phyloP scores from a whole-genome alignment of 441 rosid genomes.

The Adansonia grandidieri region DNA sequence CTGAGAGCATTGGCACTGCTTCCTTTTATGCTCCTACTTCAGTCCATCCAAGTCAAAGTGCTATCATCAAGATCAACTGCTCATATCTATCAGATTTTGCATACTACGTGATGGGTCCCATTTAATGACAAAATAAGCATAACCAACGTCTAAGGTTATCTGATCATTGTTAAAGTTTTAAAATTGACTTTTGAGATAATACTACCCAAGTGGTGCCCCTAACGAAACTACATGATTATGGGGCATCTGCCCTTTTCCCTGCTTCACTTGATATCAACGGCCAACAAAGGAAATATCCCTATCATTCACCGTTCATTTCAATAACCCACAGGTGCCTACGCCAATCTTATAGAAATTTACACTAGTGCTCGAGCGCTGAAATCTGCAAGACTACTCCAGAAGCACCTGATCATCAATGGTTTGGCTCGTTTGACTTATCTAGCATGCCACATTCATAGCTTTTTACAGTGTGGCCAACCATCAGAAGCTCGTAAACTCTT shows the following conservation, averaged over 20 bases:
- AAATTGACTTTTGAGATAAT: background rate
- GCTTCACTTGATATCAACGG: slow-evolving; percentile 9
- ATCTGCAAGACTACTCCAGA: slow-evolving; percentile 47
- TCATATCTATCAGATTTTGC: background rate
- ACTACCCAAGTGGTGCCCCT: background rate
- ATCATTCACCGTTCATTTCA: slow-evolving; percentile 32
- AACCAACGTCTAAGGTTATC: background rate
- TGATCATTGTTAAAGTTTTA: background rate
- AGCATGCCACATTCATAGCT: slow-evolving; percentile 45
- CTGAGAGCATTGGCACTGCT: background rate
- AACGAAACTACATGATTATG: background rate
- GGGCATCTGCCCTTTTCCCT: background rate
- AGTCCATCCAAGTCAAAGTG: slow-evolving; percentile 16
- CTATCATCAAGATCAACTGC: background rate
- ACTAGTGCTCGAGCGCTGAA: slow-evolving; percentile 33
- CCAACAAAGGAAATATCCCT: background rate
- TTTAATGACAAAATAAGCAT: background rate
- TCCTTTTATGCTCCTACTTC: background rate
- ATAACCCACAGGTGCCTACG: slow-evolving; percentile 29
- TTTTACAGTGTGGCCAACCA: slow-evolving; percentile 44
- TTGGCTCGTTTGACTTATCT: slow-evolving; percentile 31
- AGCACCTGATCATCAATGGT: slow-evolving; percentile 46
- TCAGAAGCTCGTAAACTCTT: slow-evolving; percentile 52
- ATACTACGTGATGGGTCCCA: background rate
- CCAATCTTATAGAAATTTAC: slow-evolving; percentile 35